Evolutionary conservation across 805 yeast species (phyloP).

Genomic region (Starmerella stellata): DNA sequence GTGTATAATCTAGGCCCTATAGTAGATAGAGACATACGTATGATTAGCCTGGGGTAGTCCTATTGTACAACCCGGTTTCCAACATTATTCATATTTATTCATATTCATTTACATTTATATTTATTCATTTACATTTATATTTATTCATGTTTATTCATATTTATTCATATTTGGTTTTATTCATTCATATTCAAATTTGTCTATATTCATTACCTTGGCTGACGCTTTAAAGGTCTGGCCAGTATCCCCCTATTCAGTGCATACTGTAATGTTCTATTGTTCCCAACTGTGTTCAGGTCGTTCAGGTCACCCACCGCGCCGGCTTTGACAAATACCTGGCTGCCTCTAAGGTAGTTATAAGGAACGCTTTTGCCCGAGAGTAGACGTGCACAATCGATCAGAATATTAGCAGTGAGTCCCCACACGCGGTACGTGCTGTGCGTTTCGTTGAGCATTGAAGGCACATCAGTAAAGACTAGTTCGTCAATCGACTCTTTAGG

Average conservation of each 20-base stretch:
- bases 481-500: background rate
- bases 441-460: background rate
- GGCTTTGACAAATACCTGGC: background rate
- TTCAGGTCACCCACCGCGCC: background rate
- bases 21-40: too few relatives aligned
- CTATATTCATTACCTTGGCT: too few relatives aligned
- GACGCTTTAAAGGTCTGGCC: slow-evolving; percentile 1
- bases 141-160: too few relatives aligned
- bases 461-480: background rate
- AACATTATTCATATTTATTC: too few relatives aligned
- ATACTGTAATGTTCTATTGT: slow-evolving; percentile 2
- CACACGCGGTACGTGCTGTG: slow-evolving; percentile 20
- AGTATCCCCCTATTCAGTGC: background rate
- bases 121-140: too few relatives aligned
- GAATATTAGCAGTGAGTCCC: slow-evolving; percentile 29
- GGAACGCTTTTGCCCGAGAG: slow-evolving; percentile 22
- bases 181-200: too few relatives aligned
- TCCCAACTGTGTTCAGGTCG: slow-evolving; percentile 2
- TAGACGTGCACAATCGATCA: slow-evolving; percentile 25
- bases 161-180: too few relatives aligned
- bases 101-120: too few relatives aligned
- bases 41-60: too few relatives aligned
- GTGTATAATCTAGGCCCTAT: too few relatives aligned
- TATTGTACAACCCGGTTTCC: too few relatives aligned
- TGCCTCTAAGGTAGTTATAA: slow-evolving; percentile 11